These are phyloP conservation scores for Colletotrichum spaethianum DNA, from an alignment of 2,329 filamentous ascomycete genomes.

Conservation along the genomic window DNA sequence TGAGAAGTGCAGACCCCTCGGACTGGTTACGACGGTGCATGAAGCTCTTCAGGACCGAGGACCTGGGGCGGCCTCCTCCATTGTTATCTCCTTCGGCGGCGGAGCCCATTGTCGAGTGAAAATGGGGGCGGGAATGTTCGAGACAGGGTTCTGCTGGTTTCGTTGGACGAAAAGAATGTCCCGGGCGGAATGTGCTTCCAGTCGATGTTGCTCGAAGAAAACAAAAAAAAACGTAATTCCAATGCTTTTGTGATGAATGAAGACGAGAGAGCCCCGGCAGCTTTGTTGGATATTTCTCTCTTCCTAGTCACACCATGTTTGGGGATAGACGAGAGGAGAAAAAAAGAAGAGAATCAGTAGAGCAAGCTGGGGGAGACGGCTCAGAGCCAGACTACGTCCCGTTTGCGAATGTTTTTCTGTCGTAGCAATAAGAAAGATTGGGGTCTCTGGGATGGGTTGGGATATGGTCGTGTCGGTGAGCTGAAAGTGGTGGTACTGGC, in stretches of 20 bases:
- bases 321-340: conserved; percentile 2
- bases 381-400: conserved; percentile 30
- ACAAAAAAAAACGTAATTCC: conserved; percentile 26
- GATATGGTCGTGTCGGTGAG: conserved; percentile 37
- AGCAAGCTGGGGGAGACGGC: conserved; percentile 30
- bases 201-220: conserved; percentile 11
- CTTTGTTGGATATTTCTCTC: conserved; percentile 5
- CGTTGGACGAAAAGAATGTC: conserved; percentile 31
- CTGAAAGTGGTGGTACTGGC: conserved; percentile 26
- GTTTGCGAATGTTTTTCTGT: conserved; percentile 23
- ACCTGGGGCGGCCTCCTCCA: conserved; percentile 53
- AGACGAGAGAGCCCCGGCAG: conserved; percentile 24
- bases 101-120: conserved; percentile 38
- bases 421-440: conserved; percentile 10
- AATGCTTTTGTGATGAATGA: conserved; percentile 26
- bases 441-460: conserved; percentile 15
- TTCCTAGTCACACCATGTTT: conserved; percentile 33
- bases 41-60: conserved; percentile 65
- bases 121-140: conserved; percentile 30
- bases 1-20: conserved; percentile 51
- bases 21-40: conserved; percentile 65
- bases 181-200: conserved; percentile 24
- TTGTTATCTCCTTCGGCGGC: conserved; percentile 36
- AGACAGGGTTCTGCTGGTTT: conserved; percentile 36
- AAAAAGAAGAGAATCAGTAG: neutral